phyloP scores from a whole-genome alignment of 1,139 yeast genomes.

The Saccharomyces pastorianus region DNA sequence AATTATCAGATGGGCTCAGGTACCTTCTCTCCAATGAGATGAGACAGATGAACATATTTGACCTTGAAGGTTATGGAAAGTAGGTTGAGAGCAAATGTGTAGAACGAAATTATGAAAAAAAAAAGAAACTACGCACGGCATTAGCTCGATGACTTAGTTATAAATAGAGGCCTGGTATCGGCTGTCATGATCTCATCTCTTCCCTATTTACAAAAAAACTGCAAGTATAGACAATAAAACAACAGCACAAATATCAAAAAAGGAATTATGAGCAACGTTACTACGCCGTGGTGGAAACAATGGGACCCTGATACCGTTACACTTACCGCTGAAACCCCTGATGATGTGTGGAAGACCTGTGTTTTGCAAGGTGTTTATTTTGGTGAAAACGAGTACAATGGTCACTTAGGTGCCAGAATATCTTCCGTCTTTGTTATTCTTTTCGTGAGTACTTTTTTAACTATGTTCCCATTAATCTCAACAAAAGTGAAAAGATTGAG shows the following conservation, averaged over 20 bases:
- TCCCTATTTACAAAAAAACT: not conserved
- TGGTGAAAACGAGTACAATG: slow-evolving; percentile 32
- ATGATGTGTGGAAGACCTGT: not conserved
- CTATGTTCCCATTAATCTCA: slow-evolving; percentile 46
- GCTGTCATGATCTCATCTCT: not conserved
- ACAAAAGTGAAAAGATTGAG: slow-evolving; percentile 30
- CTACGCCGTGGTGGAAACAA: not conserved
- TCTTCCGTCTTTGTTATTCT: slow-evolving; percentile 54
- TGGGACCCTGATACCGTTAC: not conserved
- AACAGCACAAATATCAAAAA: not conserved
- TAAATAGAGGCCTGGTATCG: not conserved
- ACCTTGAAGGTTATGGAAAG: not conserved
- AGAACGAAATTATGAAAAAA: not conserved
- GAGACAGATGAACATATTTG: not conserved
- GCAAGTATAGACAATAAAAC: not conserved
- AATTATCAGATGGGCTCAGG: too few relatives aligned
- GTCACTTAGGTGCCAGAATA: slow-evolving; percentile 46
- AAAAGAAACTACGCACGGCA: not conserved
- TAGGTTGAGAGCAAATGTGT: not conserved
- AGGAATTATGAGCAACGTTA: not conserved
- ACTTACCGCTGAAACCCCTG: not conserved
- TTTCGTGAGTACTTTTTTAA: slow-evolving; percentile 57
- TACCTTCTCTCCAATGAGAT: not conserved
- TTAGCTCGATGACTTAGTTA: not conserved
- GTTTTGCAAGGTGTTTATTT: not conserved